These are phyloP conservation scores for Stropharia rugosoannulata DNA, from an alignment of 768 basidiomycete genomes.

Conservation along the genomic window DNA sequence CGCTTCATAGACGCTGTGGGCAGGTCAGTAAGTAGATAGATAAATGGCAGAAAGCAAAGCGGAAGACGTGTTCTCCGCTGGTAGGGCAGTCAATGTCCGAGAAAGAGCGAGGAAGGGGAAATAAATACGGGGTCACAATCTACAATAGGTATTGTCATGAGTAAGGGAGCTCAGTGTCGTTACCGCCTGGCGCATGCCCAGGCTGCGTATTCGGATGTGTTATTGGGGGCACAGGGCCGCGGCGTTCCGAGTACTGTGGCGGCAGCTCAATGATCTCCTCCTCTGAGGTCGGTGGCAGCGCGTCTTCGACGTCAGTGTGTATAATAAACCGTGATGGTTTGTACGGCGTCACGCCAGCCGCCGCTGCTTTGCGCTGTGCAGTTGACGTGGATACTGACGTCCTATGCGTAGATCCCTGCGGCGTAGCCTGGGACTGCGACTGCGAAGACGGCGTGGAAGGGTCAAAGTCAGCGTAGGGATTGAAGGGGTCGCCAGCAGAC, in stretches of 20 bases:
- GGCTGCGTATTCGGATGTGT: slow-evolving; percentile 7
- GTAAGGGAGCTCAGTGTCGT: slow-evolving; percentile 3
- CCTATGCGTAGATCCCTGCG: background rate
- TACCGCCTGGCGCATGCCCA: slow-evolving; percentile 10
- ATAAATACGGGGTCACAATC: too few species aligned
- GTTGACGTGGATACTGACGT: slow-evolving; percentile 27
- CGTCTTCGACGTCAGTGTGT: slow-evolving; percentile 71
- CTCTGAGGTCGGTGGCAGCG: slow-evolving; percentile 36
- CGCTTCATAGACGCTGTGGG: too few species aligned
- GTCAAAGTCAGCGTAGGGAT: slow-evolving; percentile 2
- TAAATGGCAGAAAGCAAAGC: too few species aligned
- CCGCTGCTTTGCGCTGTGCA: slow-evolving; percentile 52
- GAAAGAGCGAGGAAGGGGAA: background rate
- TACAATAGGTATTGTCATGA: slow-evolving; percentile 4
- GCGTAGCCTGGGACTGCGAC: background rate
- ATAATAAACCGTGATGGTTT: slow-evolving; percentile 57
- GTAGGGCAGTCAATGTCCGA: background rate
- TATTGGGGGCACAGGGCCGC: slow-evolving; percentile 19
- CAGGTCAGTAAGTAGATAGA: too few species aligned
- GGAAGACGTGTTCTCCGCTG: too few species aligned
- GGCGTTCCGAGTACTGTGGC: slow-evolving; percentile 64
- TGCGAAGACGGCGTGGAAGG: slow-evolving; percentile 2
- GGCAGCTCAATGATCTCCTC: slow-evolving; percentile 71
- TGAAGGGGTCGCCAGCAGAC: background rate
- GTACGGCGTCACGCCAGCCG: slow-evolving; percentile 45